Percentiles rank a stretch among this genome's conserved stretches.
Conservation (phyloP, 306 rosid species). For the Quercus suber region DNA sequence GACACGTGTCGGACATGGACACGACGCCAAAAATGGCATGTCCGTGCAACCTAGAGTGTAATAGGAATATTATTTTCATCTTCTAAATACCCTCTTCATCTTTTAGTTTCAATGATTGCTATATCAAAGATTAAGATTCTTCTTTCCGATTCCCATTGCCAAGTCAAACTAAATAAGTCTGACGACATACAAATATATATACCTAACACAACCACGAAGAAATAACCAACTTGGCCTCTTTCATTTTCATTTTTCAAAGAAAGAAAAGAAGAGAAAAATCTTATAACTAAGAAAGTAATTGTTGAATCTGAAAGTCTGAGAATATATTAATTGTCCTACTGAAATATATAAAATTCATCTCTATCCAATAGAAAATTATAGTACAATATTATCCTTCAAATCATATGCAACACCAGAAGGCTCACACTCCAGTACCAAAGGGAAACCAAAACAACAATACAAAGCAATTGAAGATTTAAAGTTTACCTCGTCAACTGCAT, state of each 20-base stretch:
- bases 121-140: neutral
- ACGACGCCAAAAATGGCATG: too few relatives aligned
- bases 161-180: neutral
- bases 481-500: conserved; percentile 89
- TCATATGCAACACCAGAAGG: neutral
- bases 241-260: neutral
- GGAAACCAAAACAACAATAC: neutral
- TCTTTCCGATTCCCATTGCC: neutral
- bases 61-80: neutral
- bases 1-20: too few relatives aligned
- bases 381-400: neutral
- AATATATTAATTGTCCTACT: neutral
- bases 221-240: neutral
- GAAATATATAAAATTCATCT: neutral
- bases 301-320: neutral
- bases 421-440: neutral
- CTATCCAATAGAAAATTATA: neutral
- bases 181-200: neutral
- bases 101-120: neutral
- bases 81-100: neutral
- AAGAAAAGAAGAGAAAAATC: neutral
- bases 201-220: neutral
- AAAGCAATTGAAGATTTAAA: neutral
- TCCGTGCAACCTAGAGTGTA: too few relatives aligned
- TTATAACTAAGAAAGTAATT: neutral